phyloP scores from a whole-genome alignment of 2,329 filamentous ascomycete genomes.

The Neonectria coccinea region DNA sequence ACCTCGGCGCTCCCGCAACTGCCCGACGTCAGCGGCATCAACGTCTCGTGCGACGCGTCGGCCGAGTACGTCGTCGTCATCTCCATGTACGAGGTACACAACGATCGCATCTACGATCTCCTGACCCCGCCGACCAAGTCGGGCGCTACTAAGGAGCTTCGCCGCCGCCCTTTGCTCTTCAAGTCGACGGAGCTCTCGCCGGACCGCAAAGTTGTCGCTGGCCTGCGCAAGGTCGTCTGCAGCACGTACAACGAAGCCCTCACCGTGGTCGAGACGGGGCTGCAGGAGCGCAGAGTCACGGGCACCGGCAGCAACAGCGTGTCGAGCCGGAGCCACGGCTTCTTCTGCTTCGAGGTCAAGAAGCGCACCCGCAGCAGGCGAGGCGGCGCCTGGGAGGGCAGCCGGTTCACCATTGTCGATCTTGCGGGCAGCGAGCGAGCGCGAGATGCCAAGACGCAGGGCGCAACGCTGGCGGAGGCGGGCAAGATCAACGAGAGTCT shows the following conservation, averaged over 20 bases:
- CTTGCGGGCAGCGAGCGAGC: conserved; percentile 94
- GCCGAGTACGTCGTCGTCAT: conserved; percentile 89
- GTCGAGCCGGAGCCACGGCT: conserved; percentile 92
- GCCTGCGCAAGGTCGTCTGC: conserved; percentile 90
- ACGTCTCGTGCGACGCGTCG: conserved; percentile 68
- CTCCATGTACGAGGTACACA: conserved; percentile 99
- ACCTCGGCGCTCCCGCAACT: conserved; percentile 77
- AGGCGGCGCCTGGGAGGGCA: conserved; percentile 76
- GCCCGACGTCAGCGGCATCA: conserved; percentile 79
- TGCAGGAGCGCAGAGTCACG: conserved; percentile 87
- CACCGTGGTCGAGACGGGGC: conserved; percentile 88
- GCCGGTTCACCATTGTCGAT: conserved; percentile 88
- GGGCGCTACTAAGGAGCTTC: conserved; percentile 74
- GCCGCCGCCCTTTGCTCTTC: conserved; percentile 87
- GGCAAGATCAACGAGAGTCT: conserved; percentile 98
- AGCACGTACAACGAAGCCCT: conserved; percentile 84
- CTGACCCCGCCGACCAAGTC: conserved; percentile 73
- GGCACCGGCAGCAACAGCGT: conserved; percentile 94
- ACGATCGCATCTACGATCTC: conserved; percentile 96
- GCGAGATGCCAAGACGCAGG: conserved; percentile 92
- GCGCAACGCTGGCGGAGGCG: conserved; percentile 91
- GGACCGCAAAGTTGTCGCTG: conserved; percentile 94
- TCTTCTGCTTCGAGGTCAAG: conserved; percentile 96
- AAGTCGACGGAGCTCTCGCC: conserved; percentile 90
- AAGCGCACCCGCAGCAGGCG: conserved; percentile 69